Percentiles rank a stretch among this genome's conserved stretches.
These are phyloP conservation scores for Talaromyces stipitatus DNA, from an alignment of 495 filamentous ascomycete genomes.

Conservation along the genomic window DNA sequence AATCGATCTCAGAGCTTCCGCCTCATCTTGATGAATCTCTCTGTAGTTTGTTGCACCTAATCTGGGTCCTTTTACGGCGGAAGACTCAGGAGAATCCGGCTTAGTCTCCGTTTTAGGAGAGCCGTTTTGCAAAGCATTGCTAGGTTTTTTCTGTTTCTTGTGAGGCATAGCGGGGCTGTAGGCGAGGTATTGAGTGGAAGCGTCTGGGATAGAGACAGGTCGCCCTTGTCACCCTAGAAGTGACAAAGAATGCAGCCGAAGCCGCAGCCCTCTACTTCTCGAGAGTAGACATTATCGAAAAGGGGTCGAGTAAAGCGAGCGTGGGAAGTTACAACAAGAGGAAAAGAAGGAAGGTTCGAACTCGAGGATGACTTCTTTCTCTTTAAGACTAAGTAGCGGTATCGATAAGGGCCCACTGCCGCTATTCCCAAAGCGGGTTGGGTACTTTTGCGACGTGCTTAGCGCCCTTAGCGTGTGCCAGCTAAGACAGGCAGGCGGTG, in stretches of 20 bases:
- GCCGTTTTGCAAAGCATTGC: slow-evolving; percentile 20
- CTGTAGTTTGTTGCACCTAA: slow-evolving; percentile 58
- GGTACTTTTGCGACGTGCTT: neutral
- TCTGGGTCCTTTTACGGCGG: slow-evolving; percentile 7
- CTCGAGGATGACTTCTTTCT: neutral
- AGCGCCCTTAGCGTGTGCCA: neutral
- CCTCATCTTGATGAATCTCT: slow-evolving; percentile 79
- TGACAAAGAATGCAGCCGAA: slow-evolving; percentile 35
- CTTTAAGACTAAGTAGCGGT: slow-evolving; percentile 4
- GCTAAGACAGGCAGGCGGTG: slow-evolving; percentile 2
- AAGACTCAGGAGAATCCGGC: slow-evolving; percentile 18
- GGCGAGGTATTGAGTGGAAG: slow-evolving; percentile 11
- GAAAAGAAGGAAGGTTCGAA: slow-evolving; percentile 5
- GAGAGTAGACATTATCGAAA: slow-evolving; percentile 13
- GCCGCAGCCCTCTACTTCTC: slow-evolving; percentile 33
- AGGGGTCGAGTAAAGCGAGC: neutral
- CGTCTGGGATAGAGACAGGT: slow-evolving; percentile 8
- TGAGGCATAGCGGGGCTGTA: slow-evolving; percentile 43
- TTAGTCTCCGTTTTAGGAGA: slow-evolving; percentile 26
- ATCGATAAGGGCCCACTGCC: slow-evolving; percentile 7
- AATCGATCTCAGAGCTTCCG: slow-evolving; percentile 80
- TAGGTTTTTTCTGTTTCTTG: slow-evolving; percentile 39
- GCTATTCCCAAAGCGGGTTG: neutral
- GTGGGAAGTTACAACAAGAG: neutral
- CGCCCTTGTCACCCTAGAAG: slow-evolving; percentile 19